Conservation (phyloP, 805 yeast species). For the Diddensiella transvaalensis region DNA sequence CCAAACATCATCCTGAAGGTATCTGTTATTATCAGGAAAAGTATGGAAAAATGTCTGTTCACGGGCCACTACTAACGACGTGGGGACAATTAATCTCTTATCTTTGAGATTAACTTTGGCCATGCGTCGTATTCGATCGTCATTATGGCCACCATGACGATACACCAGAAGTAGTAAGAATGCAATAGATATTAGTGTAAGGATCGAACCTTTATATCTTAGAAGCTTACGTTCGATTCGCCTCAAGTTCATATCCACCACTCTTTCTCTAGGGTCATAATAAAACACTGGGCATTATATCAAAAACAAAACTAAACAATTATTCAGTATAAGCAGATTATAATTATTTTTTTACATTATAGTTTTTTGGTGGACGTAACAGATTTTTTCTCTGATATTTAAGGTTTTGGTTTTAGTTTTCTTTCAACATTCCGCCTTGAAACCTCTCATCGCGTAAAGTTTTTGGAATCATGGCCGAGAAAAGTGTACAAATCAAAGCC, state of each 20-base stretch:
- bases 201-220: neutral
- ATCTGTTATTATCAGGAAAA: constrained; percentile 28
- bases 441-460: no score
- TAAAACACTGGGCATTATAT: neutral
- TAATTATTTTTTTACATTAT: no score
- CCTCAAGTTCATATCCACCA: neutral
- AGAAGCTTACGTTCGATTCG: neutral
- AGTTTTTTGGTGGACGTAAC: no score
- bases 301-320: no score
- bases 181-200: neutral
- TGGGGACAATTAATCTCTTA: neutral
- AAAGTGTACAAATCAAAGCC: constrained; percentile 56
- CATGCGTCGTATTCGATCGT: neutral
- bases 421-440: no score
- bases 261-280: neutral
- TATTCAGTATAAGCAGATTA: no score
- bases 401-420: no score
- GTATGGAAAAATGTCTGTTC: constrained; percentile 26
- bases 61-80: neutral
- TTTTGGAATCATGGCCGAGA: no score
- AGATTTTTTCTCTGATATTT: no score
- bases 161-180: neutral
- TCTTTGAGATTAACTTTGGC: neutral
- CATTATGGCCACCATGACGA: no score
- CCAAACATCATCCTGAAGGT: constrained; percentile 31